Base-by-base conservation (phyloP, 2,329 filamentous ascomycete genomes). In the Fusarium xyrophilum region DNA sequence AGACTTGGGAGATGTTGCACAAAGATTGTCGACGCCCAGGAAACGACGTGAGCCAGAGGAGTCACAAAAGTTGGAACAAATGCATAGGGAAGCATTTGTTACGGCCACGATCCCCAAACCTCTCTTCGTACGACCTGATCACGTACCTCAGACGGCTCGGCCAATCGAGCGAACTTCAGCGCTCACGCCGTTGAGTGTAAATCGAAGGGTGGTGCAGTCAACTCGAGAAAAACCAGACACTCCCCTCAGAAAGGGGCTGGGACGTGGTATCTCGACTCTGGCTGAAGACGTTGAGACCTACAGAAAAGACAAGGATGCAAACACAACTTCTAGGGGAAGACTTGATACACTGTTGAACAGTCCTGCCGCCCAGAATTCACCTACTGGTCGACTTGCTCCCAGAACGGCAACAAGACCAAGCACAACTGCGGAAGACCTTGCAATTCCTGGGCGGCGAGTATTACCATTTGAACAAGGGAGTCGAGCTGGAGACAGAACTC, bases 231-330 rank as follows among this genome's bases (percentile, higher is more conserved):
- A 70, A 32, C 65, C 66, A 54, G 65, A 6, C 30, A 53, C 52
- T 21, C 63, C 46, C 48, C 47, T 53, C 65, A 73, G 69, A 56
- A 70, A 73, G 55, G 72, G 72, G 17, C 57, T 80, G 12, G 74
- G 71, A 12, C 73, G 75, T n/a, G 79, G 78, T 10, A 80, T 86
- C 65, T 77, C 78, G 28, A 73, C 72, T 10, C 68, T 87, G 35
- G 80, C 84, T 4, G 85, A 88, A 63, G 85, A 87, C 68, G 83
- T 84, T 3, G 80, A 60, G 65, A 72, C 44, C 67, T 75, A 79
- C 39, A 68, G 65, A 35, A 65, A 68, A 30, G 67, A 56, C 21
- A 57, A 53, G 5, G 35, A 25, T 39, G 25, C 36, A 17, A 62
- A 65, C 30, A 51, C 64, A 50, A 58, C 63, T 25, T 55, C 70